Base-by-base conservation (phyloP, 2,329 filamentous ascomycete species). In the Fusarium longipes region DNA sequence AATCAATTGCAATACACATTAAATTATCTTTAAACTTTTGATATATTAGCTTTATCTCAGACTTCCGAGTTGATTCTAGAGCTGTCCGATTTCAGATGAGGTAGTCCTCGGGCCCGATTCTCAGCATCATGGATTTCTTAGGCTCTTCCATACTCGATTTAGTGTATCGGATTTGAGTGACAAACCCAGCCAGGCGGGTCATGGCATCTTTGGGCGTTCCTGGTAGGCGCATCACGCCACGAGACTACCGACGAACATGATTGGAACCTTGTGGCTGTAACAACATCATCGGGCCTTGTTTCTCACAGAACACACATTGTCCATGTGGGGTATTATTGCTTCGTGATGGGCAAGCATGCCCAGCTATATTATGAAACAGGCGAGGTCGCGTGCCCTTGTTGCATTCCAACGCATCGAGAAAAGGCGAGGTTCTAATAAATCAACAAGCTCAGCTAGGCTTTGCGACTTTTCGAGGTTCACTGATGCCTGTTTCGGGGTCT, bases 401-500 rank as follows among this genome's bases (percentile, higher is more conserved):
- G 60, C 62, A 71, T 73, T 71, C 66, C 61, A 68, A n/a, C 20
- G 35, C 53, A n/a, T 43, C 50, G 47, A 43, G 11, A 8, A 43
- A 42, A 48, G 40, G 29, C 62, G 43, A 49, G 40, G 36, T 47
- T 58, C 36, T 51, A 54, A 57, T 54, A 44, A 58, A 18, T 45
- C 38, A 30, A 40, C 38, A 38, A 22, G 51, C 59, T 91, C 86
- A 96, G 74, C 92, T 92, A 25, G 96, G 96, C 81, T 96, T 96
- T 20, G 96, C 96, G 60, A 97, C 96, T 83, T 99, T 99, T 77
- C 96, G 89, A 69, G 82, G 81, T 84, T 98, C 96, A 70, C 84
- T 88, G 43, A 83, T 75, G 5, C 93, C 93, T 8, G 91, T 96
- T 74, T 91, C 88, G 1, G 89, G 88, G 82, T 98, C 95, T 75